Evolutionary conservation across 345 rosid species (phyloP).

Genomic region (Abelmoschus esculentus): DNA sequence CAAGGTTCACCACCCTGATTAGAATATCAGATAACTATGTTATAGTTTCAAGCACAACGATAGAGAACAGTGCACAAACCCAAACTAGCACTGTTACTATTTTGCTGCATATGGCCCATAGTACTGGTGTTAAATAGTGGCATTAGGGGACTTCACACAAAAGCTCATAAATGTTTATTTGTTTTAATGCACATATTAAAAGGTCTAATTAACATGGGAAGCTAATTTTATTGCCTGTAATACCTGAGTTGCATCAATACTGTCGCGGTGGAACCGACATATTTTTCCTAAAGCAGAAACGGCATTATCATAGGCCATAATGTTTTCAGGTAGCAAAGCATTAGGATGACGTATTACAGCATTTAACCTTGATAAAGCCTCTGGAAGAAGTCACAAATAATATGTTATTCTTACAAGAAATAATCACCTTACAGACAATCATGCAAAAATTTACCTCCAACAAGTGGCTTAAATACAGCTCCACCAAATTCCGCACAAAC

Average conservation of each 20-base stretch:
- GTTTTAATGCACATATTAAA: background rate
- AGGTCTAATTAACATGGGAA: background rate
- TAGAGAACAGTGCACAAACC: too few relatives aligned
- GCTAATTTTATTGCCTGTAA: background rate
- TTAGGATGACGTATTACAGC: constrained; percentile 72
- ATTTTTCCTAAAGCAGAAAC: constrained; percentile 98
- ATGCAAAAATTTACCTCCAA: constrained; percentile 57
- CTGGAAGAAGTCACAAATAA: constrained; percentile 36
- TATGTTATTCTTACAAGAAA: constrained; percentile 15
- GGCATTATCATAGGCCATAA: constrained; percentile 98
- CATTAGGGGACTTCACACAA: background rate
- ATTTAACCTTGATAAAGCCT: constrained; percentile 89
- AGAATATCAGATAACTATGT: too few relatives aligned
- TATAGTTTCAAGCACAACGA: too few relatives aligned
- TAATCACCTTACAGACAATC: background rate
- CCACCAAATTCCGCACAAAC: background rate
- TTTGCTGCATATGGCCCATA: too few relatives aligned
- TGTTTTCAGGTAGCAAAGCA: constrained; percentile 71
- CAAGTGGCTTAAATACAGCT: constrained; percentile 26
- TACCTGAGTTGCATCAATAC: constrained; percentile 95
- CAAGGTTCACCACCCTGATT: too few relatives aligned
- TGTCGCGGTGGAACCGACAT: constrained; percentile 80
- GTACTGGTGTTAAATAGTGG: too few relatives aligned
- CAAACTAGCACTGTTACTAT: too few relatives aligned
- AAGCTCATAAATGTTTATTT: background rate